Conservation (phyloP, 1,139 yeast genomes). For the Hansenula anomala region DNA sequence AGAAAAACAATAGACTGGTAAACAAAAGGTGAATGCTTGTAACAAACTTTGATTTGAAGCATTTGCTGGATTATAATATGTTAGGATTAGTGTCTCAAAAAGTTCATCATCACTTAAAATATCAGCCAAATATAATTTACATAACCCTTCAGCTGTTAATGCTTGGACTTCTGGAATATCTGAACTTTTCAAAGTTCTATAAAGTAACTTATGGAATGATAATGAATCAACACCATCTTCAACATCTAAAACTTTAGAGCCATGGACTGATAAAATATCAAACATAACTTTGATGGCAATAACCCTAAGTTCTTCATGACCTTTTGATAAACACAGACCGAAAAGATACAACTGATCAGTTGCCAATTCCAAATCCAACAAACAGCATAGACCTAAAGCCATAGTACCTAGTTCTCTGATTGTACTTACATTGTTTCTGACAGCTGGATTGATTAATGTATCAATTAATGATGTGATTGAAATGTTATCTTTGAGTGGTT, state of each 20-base stretch:
- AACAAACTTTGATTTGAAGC: conserved; percentile 60
- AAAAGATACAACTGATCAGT: conserved; percentile 53
- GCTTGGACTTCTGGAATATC: conserved; percentile 69
- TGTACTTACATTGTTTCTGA: conserved; percentile 53
- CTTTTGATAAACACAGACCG: conserved; percentile 59
- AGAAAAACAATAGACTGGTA: conserved; percentile 87
- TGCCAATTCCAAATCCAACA: conserved; percentile 65
- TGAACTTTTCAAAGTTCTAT: conserved; percentile 55
- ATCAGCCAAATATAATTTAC: conserved; percentile 78
- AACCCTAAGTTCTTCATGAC: conserved; percentile 56
- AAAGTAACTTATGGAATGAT: conserved; percentile 61
- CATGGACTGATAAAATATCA: conserved; percentile 77
- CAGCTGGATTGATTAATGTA: conserved; percentile 80
- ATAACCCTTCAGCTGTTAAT: conserved; percentile 80
- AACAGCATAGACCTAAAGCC: conserved; percentile 76
- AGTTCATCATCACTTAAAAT: conserved; percentile 66
- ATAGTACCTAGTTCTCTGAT: conserved; percentile 66
- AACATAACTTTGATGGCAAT: conserved; percentile 67
- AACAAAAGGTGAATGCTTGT: conserved; percentile 82
- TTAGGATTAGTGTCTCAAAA: conserved; percentile 64
- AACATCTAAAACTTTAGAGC: conserved; percentile 59
- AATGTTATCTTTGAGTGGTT: conserved; percentile 60
- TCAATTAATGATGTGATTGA: conserved; percentile 70
- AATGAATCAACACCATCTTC: conserved; percentile 61
- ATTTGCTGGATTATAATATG: conserved; percentile 71